Evolutionary conservation across 2,329 filamentous ascomycete genomes (phyloP).

Genomic region (Cladosporium velox): DNA sequence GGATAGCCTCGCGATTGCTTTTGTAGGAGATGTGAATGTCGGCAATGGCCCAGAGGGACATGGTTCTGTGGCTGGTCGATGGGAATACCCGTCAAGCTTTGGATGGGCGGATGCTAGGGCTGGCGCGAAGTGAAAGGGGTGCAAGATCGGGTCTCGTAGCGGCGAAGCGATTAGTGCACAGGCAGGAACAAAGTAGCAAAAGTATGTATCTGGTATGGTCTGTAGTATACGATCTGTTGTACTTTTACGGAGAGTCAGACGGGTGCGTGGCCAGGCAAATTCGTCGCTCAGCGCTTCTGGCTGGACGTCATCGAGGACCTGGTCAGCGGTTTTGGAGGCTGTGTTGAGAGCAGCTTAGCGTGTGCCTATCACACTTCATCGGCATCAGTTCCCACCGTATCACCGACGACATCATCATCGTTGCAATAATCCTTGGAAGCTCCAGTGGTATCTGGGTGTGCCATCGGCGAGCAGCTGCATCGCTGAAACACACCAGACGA

Average conservation of each 20-base stretch:
- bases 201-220: not conserved
- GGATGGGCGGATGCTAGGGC: conserved; percentile 14
- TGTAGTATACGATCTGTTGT: not conserved
- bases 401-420: conserved; percentile 5
- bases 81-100: conserved; percentile 15
- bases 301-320: conserved; percentile 10
- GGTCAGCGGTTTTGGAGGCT: conserved; percentile 16
- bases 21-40: conserved; percentile 52
- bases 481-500: conserved; percentile 8
- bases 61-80: conserved; percentile 21
- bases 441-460: not conserved
- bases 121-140: conserved; percentile 1
- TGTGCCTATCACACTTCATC: conserved; percentile 10
- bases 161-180: not conserved
- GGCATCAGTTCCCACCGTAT: conserved; percentile 1
- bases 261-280: conserved; percentile 15
- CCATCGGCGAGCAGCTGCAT: not conserved
- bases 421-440: not conserved
- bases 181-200: conserved; percentile 1
- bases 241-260: conserved; percentile 12
- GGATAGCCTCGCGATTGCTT: conserved; percentile 47
- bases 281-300: conserved; percentile 7
- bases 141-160: conserved; percentile 1
- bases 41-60: conserved; percentile 46
- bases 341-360: conserved; percentile 13